Evolutionary conservation across 345 rosid species (phyloP), one percentile per base, ranked within the genome.

Genomic region (Rubroshorea leprosula): DNA sequence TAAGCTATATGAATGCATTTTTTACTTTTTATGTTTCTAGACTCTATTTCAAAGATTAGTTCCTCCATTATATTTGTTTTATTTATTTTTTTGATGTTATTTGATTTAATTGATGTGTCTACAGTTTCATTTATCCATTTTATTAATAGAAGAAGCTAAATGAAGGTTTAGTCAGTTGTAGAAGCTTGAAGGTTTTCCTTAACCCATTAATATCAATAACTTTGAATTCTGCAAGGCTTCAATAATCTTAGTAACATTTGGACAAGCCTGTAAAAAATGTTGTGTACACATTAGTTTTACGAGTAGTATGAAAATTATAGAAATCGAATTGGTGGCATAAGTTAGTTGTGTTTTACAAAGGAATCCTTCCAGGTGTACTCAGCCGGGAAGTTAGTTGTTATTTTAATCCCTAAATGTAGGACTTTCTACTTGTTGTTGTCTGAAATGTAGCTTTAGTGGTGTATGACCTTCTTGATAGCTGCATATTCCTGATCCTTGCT

Each of bases 1-100:
- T 83, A 55, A 72, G 83, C 54, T 14, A 49, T 6, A 25, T 2
- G 6, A 15, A 48, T 59, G 45, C 47, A 18, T 41, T 59, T 59
- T 48, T 47, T 18, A 54, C 16, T 11, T 38, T 55, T 57, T 16
- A 19, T 9, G 6, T 38, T 47, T 47, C n/a, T n/a, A n/a, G n/a
- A n/a, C n/a, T n/a, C n/a, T n/a, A n/a, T n/a, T n/a, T n/a, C n/a
- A n/a, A n/a, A n/a, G n/a, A n/a, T n/a, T n/a, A n/a, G n/a, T n/a
- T n/a, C 41, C 12, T 35, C 5, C 7, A 2, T 1, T 35, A 35
- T 29, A 29, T 9, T 35, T 35, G 41, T 35, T 35, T 35, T 13
- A 2, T 35, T 35, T 23, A 16, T 56, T 17, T 48, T 14, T 29
- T 60, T 25, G n/a, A n/a, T 1, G 14, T 4, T 4, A 15, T 48